Conservation (phyloP, 169 alveolate species). For the Amoebophrya sp. region DNA sequence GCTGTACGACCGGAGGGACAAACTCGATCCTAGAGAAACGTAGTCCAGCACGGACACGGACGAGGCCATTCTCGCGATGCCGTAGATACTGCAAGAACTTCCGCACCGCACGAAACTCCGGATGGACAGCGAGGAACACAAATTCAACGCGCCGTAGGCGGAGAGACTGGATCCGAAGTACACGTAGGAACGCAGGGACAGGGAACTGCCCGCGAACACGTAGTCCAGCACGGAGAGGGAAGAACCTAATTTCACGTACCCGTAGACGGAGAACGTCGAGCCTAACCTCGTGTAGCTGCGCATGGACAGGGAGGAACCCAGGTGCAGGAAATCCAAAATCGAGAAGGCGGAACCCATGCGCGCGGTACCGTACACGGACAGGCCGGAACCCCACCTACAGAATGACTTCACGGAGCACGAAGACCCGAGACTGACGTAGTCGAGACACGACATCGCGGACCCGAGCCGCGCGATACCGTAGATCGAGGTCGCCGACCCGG, state of each 20-base stretch:
- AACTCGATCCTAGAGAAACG: slow-evolving; percentile 23
- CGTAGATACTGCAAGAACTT: slow-evolving; percentile 19
- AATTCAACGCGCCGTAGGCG: not conserved
- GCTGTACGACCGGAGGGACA: not conserved
- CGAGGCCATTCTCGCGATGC: slow-evolving; percentile 34
- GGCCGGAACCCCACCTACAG: not conserved
- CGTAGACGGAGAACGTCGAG: not conserved
- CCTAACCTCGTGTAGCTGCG: slow-evolving; percentile 27
- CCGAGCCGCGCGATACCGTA: slow-evolving; percentile 31
- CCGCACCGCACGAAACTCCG: slow-evolving; percentile 25
- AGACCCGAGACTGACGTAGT: slow-evolving; percentile 18
- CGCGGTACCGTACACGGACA: slow-evolving; percentile 27
- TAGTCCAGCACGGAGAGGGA: not conserved
- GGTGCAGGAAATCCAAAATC: slow-evolving; percentile 28
- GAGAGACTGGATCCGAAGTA: slow-evolving; percentile 19
- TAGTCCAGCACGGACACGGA: slow-evolving; percentile 29
- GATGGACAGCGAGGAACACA: not conserved
- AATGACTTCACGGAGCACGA: not conserved
- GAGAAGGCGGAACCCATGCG: not conserved
- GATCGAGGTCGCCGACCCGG: not conserved
- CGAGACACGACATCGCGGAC: not conserved
- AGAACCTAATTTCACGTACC: not conserved
- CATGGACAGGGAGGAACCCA: not conserved
- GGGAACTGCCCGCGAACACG: not conserved
- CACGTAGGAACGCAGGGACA: not conserved